Conservation (phyloP, 2,329 filamentous ascomycete genomes). For the Graphilbum sp. region DNA sequence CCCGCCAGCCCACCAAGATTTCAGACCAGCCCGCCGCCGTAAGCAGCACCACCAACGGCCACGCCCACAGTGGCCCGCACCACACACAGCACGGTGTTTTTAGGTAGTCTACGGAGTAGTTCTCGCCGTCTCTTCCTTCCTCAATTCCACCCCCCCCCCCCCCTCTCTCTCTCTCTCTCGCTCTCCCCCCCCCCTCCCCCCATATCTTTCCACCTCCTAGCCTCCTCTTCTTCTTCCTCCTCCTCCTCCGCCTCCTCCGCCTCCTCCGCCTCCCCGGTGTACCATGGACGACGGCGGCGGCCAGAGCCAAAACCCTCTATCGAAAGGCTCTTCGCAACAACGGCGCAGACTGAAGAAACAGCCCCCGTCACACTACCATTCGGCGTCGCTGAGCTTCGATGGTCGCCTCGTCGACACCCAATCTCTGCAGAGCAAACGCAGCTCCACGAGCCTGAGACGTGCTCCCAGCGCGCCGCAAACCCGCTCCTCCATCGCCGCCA, state of each 20-base stretch:
- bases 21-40: no score
- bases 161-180: no score
- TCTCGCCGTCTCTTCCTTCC: no score
- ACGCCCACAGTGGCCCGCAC: no score
- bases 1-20: no score
- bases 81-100: no score
- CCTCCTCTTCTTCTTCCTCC: background rate
- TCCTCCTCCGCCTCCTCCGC: constrained; percentile 1
- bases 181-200: no score
- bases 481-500: constrained; percentile 27
- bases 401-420: constrained; percentile 33
- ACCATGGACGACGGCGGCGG: constrained; percentile 26
- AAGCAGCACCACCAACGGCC: no score
- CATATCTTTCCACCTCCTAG: no score
- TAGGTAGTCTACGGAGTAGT: no score
- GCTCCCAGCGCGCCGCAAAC: constrained; percentile 41
- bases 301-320: constrained; percentile 21
- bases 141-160: no score
- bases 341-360: constrained; percentile 50
- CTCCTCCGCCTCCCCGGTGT: constrained; percentile 8
- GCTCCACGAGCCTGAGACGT: constrained; percentile 45
- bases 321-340: constrained; percentile 28
- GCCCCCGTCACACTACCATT: constrained; percentile 29
- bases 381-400: constrained; percentile 34
- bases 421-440: constrained; percentile 45